Percentiles rank a stretch among this genome's conserved stretches.
Evolutionary conservation across 2,329 filamentous ascomycete genomes (phyloP).

Genomic region (Aspergillus sojae): DNA sequence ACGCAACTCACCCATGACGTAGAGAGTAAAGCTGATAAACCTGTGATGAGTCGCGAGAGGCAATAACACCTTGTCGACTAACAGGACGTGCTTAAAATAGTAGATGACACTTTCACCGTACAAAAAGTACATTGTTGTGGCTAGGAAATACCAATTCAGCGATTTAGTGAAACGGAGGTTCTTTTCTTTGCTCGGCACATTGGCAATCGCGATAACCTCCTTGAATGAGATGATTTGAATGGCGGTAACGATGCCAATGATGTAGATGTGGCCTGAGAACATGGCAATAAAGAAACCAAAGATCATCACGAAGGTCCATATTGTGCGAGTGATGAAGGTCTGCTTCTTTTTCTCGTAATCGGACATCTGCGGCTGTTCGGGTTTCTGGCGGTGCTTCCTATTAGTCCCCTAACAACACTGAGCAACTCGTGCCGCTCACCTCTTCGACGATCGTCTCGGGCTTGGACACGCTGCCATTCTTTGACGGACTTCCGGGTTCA

Average conservation of each 20-base stretch:
- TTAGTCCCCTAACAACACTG: constrained; percentile 3
- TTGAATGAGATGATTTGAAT: constrained; percentile 98
- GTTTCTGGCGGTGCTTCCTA: constrained; percentile 30
- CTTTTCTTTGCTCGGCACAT: constrained; percentile 87
- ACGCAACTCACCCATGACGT: constrained; percentile 77
- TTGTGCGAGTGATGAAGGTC: constrained; percentile 93
- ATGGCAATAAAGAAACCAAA: constrained; percentile 86
- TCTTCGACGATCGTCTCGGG: constrained; percentile 39
- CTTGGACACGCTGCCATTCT: constrained; percentile 43
- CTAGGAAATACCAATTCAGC: constrained; percentile 98
- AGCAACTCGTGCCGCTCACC: constrained; percentile 24
- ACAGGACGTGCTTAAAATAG: constrained; percentile 98
- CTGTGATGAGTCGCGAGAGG: constrained; percentile 95
- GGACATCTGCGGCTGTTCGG: constrained; percentile 49
- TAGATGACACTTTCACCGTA: constrained; percentile 99
- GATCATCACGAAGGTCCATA: constrained; percentile 99
- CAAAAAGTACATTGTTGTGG: constrained; percentile 98
- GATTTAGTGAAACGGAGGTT: constrained; percentile 93
- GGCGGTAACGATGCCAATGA: constrained; percentile 88
- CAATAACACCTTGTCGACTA: constrained; percentile 89
- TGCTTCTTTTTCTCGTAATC: constrained; percentile 99
- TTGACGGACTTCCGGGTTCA: constrained; percentile 54
- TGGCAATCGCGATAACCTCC: constrained; percentile 97
- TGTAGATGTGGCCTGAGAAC: constrained; percentile 96
- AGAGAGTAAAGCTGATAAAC: constrained; percentile 98